Percentiles rank a stretch among this genome's conserved stretches.
phyloP scores from a whole-genome alignment of 805 yeast species.

The Metschnikowia henanensis region DNA sequence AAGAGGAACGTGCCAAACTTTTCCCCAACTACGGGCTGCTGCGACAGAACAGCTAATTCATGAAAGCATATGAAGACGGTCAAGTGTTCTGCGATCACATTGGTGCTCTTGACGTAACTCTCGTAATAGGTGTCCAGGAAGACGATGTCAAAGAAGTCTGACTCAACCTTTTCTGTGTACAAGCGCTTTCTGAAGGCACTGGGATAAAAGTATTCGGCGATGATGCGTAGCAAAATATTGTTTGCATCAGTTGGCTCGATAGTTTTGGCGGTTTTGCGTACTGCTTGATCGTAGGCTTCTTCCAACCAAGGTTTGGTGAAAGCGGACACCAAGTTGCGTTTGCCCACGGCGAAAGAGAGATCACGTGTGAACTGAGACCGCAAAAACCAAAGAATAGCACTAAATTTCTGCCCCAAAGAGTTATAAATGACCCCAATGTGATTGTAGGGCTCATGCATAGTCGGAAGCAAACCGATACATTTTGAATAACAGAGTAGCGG shows the following conservation, averaged over 20 bases:
- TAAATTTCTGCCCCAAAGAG: conserved; percentile 43
- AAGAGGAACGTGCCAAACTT: conserved; percentile 11
- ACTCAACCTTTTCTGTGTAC: conserved; percentile 15
- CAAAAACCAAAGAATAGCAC: conserved; percentile 52
- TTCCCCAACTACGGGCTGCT: neutral
- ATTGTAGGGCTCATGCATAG: conserved; percentile 66
- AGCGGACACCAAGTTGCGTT: conserved; percentile 43
- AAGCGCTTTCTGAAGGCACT: conserved; percentile 22
- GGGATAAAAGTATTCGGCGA: conserved; percentile 46
- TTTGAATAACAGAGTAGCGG: conserved; percentile 42
- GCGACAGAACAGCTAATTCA: conserved; percentile 9
- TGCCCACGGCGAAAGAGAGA: conserved; percentile 46
- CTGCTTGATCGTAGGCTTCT: conserved; percentile 15
- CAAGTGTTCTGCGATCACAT: conserved; percentile 14
- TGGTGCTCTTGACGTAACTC: conserved; percentile 6
- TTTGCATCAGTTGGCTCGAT: conserved; percentile 18
- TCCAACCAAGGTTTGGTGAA: conserved; percentile 37
- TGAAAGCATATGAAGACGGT: conserved; percentile 18
- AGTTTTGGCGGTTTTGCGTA: conserved; percentile 6
- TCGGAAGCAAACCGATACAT: conserved; percentile 60
- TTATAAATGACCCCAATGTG: conserved; percentile 52
- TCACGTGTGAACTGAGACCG: conserved; percentile 57
- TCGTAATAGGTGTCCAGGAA: conserved; percentile 20
- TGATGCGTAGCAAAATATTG: conserved; percentile 32
- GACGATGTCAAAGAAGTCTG: conserved; percentile 24